Base-by-base conservation (phyloP, 352 stramenopile genomes). In the Globisporangium ultimum region DNA sequence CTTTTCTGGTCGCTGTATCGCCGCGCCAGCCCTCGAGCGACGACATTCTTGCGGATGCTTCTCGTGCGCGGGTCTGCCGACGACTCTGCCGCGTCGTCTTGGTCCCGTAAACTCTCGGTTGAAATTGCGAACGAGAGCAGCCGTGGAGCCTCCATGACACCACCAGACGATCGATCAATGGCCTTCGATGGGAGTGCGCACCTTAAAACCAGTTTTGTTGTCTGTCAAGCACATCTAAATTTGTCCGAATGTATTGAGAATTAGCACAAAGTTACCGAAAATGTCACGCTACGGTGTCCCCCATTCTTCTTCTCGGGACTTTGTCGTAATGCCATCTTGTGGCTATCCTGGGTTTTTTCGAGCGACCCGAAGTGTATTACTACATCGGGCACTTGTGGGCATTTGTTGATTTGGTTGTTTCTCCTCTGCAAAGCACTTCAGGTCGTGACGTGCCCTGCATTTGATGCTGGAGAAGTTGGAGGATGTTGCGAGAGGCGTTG, bases 1-100 rank as follows among this genome's bases (percentile, higher is more conserved):
- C 48, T 28, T 65, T 69, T 77, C 32, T 73, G 66, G 14, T 70
- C 68, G n/a, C 48, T 63, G 49, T 77, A 75, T 22, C 69, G 50
- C 28, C 46, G 65, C 15, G 63, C 63, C 24, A 76, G 57, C 2
- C 68, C 71, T 60, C 66, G 57, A 15, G 71, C 71, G 24, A 77
- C 51, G 15, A 67, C 28, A 43, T 71, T 74, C 38, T 64, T 66
- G 7, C 69, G 66, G 36, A 76, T 55, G 47, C 60, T 54, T 45
- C 55, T 61, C 36, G 66, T 64, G 22, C 42, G 22, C 11, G 24
- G 41, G 15, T 45, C 18, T 36, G 62, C 50, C 43, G 43, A 24
- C 2, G 59, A 43, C 4, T 14, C 40, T n/a, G 28, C 11, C 14
- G 45, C 36, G 8, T 56, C 41, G 34, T 51, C 54, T 10, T 55